phyloP scores from a whole-genome alignment of 2,329 filamentous ascomycete species.

The Cordyceps tenuipes region DNA sequence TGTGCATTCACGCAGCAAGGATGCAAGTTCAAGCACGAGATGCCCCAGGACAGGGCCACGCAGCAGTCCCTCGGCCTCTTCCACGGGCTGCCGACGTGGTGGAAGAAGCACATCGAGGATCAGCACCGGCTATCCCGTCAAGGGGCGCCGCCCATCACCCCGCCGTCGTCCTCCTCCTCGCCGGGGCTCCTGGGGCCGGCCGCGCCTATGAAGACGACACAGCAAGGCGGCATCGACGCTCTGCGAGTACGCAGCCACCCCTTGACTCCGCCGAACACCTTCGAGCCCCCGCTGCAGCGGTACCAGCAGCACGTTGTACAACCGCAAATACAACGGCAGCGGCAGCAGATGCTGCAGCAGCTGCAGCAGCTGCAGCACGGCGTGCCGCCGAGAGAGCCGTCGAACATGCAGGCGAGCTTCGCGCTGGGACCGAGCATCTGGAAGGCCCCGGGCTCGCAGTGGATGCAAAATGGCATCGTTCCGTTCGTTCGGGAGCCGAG shows the following conservation, averaged over 20 bases:
- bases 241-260: neutral
- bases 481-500: conserved; percentile 8
- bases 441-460: conserved; percentile 7
- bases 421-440: neutral
- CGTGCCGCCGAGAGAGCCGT: neutral
- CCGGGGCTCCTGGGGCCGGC: neutral
- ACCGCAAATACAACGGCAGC: too few relatives aligned
- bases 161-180: neutral
- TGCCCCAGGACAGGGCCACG: conserved; percentile 61
- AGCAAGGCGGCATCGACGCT: neutral
- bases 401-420: neutral
- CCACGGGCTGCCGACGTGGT: conserved; percentile 54
- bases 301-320: too few relatives aligned
- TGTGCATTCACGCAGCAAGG: conserved; percentile 82
- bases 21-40: conserved; percentile 84
- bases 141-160: neutral
- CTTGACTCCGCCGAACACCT: neutral
- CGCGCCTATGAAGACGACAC: neutral
- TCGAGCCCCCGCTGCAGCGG: neutral
- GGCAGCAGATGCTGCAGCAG: too few relatives aligned
- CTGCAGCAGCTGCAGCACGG: too few relatives aligned
- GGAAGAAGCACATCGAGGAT: conserved; percentile 46
- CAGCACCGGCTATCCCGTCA: conserved; percentile 8
- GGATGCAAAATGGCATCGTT: conserved; percentile 13
- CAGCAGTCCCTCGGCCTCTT: conserved; percentile 64